Percentiles rank a stretch among this genome's conserved stretches.
Evolutionary conservation across 208 protist genomes (phyloP).

Genomic region (Polymyxa betae): DNA sequence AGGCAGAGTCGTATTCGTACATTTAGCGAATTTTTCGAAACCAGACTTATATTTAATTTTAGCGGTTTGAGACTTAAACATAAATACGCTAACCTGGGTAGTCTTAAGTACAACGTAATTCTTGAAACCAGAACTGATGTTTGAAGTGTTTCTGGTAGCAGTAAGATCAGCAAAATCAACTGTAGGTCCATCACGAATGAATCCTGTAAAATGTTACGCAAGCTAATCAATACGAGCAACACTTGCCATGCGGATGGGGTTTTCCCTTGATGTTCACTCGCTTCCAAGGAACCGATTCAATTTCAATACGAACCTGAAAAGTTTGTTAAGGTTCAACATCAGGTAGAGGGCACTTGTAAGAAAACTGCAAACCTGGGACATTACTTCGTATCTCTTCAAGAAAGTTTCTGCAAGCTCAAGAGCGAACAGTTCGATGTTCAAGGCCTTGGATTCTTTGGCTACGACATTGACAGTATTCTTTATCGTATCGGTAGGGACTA

Average conservation of each 20-base stretch:
- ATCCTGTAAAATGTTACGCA: background rate
- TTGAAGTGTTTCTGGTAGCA: background rate
- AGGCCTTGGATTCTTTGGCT: background rate
- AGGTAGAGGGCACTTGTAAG: background rate
- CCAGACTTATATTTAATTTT: background rate
- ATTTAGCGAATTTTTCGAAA: background rate
- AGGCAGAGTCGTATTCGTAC: background rate
- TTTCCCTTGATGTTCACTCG: conserved; percentile 7
- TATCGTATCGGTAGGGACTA: conserved; percentile 40
- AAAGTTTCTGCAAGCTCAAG: background rate
- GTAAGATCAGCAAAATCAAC: conserved; percentile 1
- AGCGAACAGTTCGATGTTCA: background rate
- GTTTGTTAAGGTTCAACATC: background rate
- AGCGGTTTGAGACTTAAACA: background rate
- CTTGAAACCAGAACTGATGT: background rate
- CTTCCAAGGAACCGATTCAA: conserved; percentile 4
- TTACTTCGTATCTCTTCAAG: conserved; percentile 5
- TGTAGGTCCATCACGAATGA: background rate
- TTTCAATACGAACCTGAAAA: conserved; percentile 37
- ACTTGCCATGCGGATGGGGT: conserved; percentile 5
- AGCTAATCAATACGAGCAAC: background rate
- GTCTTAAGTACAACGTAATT: conserved; percentile 15
- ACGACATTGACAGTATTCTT: conserved; percentile 44
- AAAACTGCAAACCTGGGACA: background rate
- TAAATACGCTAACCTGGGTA: background rate